Conservation (phyloP, 805 yeast species). For the Candida parachauliodes region DNA sequence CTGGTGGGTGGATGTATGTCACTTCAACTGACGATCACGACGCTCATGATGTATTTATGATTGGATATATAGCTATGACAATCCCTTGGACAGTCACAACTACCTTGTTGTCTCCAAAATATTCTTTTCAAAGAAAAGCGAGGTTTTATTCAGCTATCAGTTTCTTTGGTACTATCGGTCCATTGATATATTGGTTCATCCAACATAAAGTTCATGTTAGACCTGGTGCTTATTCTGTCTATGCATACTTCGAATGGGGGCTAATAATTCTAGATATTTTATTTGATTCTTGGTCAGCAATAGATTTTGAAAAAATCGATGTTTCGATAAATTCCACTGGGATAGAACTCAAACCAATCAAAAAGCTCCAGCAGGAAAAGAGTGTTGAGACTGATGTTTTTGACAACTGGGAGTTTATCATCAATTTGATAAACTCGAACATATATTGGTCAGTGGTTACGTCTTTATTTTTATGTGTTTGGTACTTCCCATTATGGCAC, state of each 20-base stretch:
- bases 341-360: conserved; percentile 17
- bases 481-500: conserved; percentile 98
- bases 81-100: conserved; percentile 84
- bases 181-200: conserved; percentile 82
- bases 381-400: conserved; percentile 19
- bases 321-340: conserved; percentile 37
- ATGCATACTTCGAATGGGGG: conserved; percentile 94
- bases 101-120: conserved; percentile 45
- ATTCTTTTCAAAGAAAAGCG: conserved; percentile 45
- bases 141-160: conserved; percentile 50
- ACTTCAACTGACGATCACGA: conserved; percentile 97
- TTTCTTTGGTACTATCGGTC: conserved; percentile 73
- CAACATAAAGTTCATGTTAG: conserved; percentile 86
- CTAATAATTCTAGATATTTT: conserved; percentile 77
- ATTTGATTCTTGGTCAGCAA: conserved; percentile 76
- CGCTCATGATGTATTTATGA: conserved; percentile 94
- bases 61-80: conserved; percentile 79
- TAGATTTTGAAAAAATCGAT: conserved; percentile 65
- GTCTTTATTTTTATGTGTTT: conserved; percentile 77
- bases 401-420: conserved; percentile 32
- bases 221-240: conserved; percentile 93
- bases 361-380: conserved; percentile 8
- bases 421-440: conserved; percentile 60
- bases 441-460: conserved; percentile 85
- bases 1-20: conserved; percentile 98